Evolutionary conservation across 1,284 basidiomycete species (phyloP).

Genomic region (Laetiporus sulphureus): DNA sequence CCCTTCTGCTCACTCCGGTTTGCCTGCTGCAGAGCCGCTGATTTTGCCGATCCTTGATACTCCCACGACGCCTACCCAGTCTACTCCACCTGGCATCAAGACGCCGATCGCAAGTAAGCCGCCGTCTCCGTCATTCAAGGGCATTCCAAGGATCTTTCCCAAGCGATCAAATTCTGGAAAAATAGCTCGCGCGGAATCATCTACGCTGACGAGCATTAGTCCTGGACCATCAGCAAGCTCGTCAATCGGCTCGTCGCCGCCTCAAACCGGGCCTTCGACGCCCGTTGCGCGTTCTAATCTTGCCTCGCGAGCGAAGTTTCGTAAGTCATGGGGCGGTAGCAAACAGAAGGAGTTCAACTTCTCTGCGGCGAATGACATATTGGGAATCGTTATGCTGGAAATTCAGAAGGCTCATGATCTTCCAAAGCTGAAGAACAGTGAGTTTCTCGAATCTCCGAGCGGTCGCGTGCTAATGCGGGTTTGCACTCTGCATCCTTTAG

Average conservation of each 20-base stretch:
- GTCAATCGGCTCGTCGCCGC: conserved; percentile 2
- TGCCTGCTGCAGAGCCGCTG: conserved; percentile 8
- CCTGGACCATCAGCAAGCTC: conserved; percentile 7
- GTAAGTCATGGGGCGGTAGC: conserved; percentile 24
- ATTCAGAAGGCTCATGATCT: conserved; percentile 73
- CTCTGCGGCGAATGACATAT: conserved; percentile 66
- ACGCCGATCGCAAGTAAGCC: conserved; percentile 21
- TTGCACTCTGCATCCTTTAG: conserved; percentile 27
- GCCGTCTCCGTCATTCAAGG: conserved; percentile 20
- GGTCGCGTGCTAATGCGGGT: conserved; percentile 8
- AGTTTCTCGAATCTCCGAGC: conserved; percentile 27
- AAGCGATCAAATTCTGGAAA: conserved; percentile 28
- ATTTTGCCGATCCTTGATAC: conserved; percentile 8
- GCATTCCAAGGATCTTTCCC: conserved; percentile 31
- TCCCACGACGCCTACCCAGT: conserved; percentile 16
- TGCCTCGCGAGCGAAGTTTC: conserved; percentile 19
- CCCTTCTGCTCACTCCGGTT: conserved; percentile 1
- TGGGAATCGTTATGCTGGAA: conserved; percentile 88
- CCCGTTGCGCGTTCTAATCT: conserved; percentile 7
- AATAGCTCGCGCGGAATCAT: conserved; percentile 12
- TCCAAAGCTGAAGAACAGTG: conserved; percentile 83
- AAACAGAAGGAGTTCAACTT: conserved; percentile 56
- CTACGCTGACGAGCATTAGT: not conserved
- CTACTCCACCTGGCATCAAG: conserved; percentile 15
- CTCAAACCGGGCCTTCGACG: conserved; percentile 1